These are phyloP conservation scores for Ceratocystis diversiconidia DNA, from an alignment of 2,329 filamentous ascomycete species.

Conservation along the genomic window DNA sequence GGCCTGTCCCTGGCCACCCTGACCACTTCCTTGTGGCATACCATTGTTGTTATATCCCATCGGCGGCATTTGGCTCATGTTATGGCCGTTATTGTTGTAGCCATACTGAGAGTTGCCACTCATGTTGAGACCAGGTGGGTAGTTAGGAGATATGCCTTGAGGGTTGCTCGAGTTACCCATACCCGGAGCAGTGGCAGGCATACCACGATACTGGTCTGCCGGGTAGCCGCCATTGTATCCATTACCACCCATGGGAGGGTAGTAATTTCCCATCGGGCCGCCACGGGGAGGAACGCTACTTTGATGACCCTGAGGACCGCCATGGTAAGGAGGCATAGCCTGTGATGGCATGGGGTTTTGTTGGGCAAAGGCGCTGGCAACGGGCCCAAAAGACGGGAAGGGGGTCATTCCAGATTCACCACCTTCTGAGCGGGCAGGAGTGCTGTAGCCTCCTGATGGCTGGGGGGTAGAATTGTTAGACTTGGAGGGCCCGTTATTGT, in stretches of 20 bases:
- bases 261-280: slow-evolving; percentile 44
- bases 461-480: slow-evolving; percentile 23
- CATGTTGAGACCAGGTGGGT: slow-evolving; percentile 36
- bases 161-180: slow-evolving; percentile 36
- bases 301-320: slow-evolving; percentile 42
- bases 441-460: slow-evolving; percentile 5
- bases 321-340: slow-evolving; percentile 37
- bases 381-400: slow-evolving; percentile 38
- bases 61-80: slow-evolving; percentile 34
- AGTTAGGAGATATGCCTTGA: slow-evolving; percentile 31
- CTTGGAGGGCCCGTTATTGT: slow-evolving; percentile 34
- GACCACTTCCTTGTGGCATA: slow-evolving; percentile 31
- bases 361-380: slow-evolving; percentile 38
- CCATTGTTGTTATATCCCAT: slow-evolving; percentile 25
- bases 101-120: slow-evolving; percentile 23
- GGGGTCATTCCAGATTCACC: slow-evolving; percentile 29
- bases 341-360: slow-evolving; percentile 31
- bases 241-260: slow-evolving; percentile 31
- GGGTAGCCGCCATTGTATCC: slow-evolving; percentile 33
- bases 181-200: slow-evolving; percentile 29
- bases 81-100: slow-evolving; percentile 34
- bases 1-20: slow-evolving; percentile 24
- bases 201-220: slow-evolving; percentile 42
- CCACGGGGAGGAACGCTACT: slow-evolving; percentile 39
- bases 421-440: slow-evolving; percentile 35